Conservation (phyloP, 192 early-diverging fungal species). For the Podila horticola region DNA sequence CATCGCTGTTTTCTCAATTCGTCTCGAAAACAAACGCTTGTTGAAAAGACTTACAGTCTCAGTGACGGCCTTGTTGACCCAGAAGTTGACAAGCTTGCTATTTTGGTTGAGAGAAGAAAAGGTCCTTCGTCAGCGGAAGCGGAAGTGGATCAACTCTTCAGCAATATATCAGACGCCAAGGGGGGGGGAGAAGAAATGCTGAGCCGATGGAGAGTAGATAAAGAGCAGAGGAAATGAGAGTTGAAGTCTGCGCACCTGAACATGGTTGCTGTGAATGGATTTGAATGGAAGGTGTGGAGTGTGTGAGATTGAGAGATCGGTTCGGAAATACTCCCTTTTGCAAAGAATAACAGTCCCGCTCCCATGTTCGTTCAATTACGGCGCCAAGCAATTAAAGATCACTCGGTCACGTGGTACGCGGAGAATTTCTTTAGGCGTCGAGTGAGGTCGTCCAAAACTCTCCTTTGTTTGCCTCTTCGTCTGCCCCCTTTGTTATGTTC, state of each 20-base stretch:
- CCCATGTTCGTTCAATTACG: not conserved
- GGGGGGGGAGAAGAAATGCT: no score
- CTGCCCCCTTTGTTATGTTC: no score
- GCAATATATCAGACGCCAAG: no score
- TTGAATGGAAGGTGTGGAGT: not conserved
- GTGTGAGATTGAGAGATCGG: not conserved
- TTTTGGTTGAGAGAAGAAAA: not conserved
- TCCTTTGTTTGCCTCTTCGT: not conserved
- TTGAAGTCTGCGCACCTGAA: not conserved
- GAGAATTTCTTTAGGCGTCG: not conserved
- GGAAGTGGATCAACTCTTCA: no score
- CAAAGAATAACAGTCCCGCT: not conserved
- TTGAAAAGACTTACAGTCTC: slow-evolving; percentile 36
- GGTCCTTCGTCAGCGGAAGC: not conserved
- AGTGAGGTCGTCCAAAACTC: not conserved
- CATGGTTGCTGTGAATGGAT: not conserved
- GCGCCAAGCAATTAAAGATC: not conserved
- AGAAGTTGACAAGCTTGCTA: slow-evolving; percentile 54
- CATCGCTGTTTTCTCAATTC: not conserved
- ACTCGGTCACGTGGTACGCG: not conserved
- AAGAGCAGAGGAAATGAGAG: not conserved
- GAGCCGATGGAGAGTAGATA: not conserved
- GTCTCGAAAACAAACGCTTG: not conserved
- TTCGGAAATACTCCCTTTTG: no score
- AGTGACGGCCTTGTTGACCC: slow-evolving; percentile 54